phyloP scores from a whole-genome alignment of 768 basidiomycete species.

The Lactarius sanguifluus region DNA sequence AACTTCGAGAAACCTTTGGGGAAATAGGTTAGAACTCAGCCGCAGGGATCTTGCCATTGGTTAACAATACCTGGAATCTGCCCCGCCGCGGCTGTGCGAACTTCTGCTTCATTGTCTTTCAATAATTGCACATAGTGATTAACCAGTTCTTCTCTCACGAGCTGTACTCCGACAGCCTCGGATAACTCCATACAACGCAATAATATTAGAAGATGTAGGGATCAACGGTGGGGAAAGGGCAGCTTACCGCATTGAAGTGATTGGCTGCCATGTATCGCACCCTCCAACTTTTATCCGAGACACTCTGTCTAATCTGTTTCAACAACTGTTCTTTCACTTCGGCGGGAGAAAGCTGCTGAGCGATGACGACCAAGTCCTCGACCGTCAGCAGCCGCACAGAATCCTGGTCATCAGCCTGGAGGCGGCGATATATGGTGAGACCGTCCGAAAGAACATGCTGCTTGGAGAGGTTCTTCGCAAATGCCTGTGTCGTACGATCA shows the following conservation, averaged over 20 bases:
- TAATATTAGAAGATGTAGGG: constrained; percentile 6
- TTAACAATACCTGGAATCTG: constrained; percentile 83
- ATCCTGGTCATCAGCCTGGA: constrained; percentile 96
- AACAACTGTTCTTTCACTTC: constrained; percentile 91
- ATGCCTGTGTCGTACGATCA: constrained; percentile 49
- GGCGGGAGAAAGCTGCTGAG: constrained; percentile 75
- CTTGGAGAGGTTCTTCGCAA: constrained; percentile 77
- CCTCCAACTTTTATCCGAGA: constrained; percentile 96
- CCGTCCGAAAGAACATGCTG: constrained; percentile 83
- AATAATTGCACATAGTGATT: constrained; percentile 89
- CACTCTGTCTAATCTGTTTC: constrained; percentile 82
- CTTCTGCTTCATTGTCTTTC: constrained; percentile 99
- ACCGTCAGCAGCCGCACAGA: constrained; percentile 95
- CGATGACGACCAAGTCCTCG: constrained; percentile 92
- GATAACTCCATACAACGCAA: constrained; percentile 60
- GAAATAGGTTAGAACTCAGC: constrained; percentile 18
- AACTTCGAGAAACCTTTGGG: constrained; percentile 88
- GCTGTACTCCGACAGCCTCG: constrained; percentile 82
- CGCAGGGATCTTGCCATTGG: constrained; percentile 15
- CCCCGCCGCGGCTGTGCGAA: constrained; percentile 91
- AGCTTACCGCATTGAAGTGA: constrained; percentile 87
- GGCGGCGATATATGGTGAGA: constrained; percentile 87
- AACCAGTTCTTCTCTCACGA: constrained; percentile 92
- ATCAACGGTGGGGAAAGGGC: constrained; percentile 8
- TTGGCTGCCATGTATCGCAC: constrained; percentile 98